phyloP scores from a whole-genome alignment of 2,329 filamentous ascomycete species.

The Diaporthe capsici region DNA sequence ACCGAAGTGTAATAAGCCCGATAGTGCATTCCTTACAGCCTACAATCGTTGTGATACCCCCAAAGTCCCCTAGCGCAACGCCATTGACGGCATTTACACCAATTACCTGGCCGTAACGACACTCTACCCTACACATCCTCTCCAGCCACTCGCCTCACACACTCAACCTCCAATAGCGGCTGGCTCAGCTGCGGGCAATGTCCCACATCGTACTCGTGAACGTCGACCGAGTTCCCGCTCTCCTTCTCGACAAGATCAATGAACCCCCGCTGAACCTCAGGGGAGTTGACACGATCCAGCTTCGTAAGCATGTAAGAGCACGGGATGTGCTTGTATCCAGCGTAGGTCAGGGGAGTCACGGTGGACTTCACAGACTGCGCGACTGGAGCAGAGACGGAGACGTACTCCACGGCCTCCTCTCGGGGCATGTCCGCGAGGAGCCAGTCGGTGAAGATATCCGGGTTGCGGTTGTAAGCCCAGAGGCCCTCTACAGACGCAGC shows the following conservation, averaged over 20 bases:
- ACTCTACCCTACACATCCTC: not conserved
- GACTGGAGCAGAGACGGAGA: not conserved
- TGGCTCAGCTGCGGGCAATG: constrained; percentile 3
- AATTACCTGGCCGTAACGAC: not conserved
- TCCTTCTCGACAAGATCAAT: not conserved
- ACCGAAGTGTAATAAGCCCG: not conserved
- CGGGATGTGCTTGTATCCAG: not conserved
- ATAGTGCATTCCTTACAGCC: not conserved
- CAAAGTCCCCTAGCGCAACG: not conserved
- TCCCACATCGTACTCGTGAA: not conserved
- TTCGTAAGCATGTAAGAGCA: not conserved
- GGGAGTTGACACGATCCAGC: not conserved
- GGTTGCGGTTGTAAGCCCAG: constrained; percentile 1
- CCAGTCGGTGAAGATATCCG: not conserved
- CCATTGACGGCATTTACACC: not conserved
- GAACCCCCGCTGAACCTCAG: not conserved
- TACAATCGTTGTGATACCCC: not conserved
- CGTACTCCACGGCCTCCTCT: not conserved
- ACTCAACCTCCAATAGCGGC: not conserved
- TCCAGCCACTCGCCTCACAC: constrained; percentile 11
- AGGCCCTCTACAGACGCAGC: constrained; percentile 8
- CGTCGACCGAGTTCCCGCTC: not conserved
- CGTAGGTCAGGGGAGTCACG: not conserved
- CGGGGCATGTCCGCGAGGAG: not conserved
- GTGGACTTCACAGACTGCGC: constrained; percentile 19